Evolutionary conservation across 1,139 yeast genomes (phyloP), one percentile per base, ranked within the genome.

Genomic region (Pichia sp.): DNA sequence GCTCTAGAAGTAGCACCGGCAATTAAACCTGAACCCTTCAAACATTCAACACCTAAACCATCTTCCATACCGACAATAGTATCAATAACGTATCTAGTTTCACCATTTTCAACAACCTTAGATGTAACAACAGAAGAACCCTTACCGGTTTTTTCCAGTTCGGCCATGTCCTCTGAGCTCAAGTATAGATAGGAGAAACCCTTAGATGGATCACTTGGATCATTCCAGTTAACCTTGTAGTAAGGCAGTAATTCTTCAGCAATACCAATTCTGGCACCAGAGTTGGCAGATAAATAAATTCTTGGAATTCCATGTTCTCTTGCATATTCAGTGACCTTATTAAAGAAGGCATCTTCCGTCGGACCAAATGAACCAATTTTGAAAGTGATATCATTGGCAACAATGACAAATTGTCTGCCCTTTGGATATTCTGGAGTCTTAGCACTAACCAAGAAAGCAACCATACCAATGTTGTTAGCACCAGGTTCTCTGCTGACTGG

Each of bases 351-450:
- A 73, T 93, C 99, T 76, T 93, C 99, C 65, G 82, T 86, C n/a
- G 99, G 99, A 64, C 99, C 99, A 67, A 93, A 93, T 1, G 99
- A 93, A 72, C 99, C 99, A 74, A 93, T 93, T 82, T 90, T 92
- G 77, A 80, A 93, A 46, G 99, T 95, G 67, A 93, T 95, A 72
- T 93, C 99, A 69, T 93, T 93, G 53, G 99, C 98, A 70, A 93
- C 87, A 64, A 95, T 80, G 57, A 92, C 80, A 67, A 93, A 82
- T 73, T 87, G 88, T 77, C 99, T 93, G 57, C 99, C 99, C 64
- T 87, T 82, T 61, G 99, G 98, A 72, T 89, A 92, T 72, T 93
- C 99, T 11, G 97, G 97, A 36, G 99, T 93, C 76, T 90, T 90
- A 42, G 90, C 96, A 51, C 83, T 81, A 53, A 90, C 81, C 72